Base-by-base conservation (phyloP, 768 basidiomycete genomes). In the Zangia roseola region DNA sequence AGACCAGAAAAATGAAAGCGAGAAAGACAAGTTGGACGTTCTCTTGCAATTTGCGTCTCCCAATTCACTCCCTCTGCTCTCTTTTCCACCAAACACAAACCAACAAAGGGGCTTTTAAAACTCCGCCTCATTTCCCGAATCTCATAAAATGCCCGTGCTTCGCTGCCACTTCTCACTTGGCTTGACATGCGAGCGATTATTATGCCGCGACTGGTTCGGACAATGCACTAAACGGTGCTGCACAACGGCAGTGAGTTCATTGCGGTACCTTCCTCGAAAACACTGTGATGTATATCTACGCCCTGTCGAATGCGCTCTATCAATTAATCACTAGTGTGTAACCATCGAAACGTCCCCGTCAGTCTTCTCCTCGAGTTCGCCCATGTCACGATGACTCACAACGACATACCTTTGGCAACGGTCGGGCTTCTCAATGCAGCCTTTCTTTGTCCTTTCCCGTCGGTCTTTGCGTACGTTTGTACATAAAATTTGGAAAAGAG, bases 401-500 rank as follows among this genome's bases (percentile, higher is more conserved):
- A 28, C 28, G 34, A 47, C 52, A 6, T 28, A 56, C 53, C 38
- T 31, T 36, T 25, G 8, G 34, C 34, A 31, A n/a, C 4, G 37
- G n/a, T 28, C n/a, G 5, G 17, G 8, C 17, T 19, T 12, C 39
- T 28, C 46, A 13, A 44, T 34, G 28, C 24, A 34, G 4, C 19
- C 16, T 14, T n/a, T 13, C 33, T 24, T 40, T 43, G 40, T 24
- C 25, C 28, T 21, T 45, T 2, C 45, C 20, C 16, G 5, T 19
- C 38, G 10, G 40, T 13, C 47, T 37, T 61, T 16, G 20, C n/a
- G 7, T 63, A 66, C 20, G 64, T 63, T 41, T 50, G 47, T 19
- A 48, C 31, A 31, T 66, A 67, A 52, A 64, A 66, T 20, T 58
- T 50, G 25, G 54, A 53, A 36, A 66, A 64, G 14, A 64, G 58